Evolutionary conservation across 169 alveolate species (phyloP).

Genomic region (Plasmodium knowlesi): DNA sequence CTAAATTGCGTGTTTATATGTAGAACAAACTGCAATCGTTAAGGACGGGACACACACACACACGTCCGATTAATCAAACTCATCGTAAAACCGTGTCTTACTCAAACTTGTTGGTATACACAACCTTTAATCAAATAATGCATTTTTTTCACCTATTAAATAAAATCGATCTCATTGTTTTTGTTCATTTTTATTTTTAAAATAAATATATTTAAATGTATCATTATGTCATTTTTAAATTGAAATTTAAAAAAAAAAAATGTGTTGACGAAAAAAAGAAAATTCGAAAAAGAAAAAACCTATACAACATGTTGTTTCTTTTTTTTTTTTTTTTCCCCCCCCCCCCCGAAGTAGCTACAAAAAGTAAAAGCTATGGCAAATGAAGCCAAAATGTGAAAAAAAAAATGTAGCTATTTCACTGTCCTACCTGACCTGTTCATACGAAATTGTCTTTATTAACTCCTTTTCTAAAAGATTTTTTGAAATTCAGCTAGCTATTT

Average conservation of each 20-base stretch:
- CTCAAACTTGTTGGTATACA: background rate
- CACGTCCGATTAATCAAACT: background rate
- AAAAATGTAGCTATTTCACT: constrained; percentile 29
- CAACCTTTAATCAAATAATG: background rate
- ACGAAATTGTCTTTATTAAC: constrained; percentile 2
- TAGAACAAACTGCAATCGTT: background rate
- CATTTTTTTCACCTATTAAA: background rate
- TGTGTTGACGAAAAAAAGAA: background rate
- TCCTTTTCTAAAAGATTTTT: background rate
- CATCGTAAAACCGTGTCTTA: constrained; percentile 11
- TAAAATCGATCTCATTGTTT: background rate
- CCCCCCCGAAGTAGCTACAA: constrained; percentile 3
- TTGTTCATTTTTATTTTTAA: background rate
- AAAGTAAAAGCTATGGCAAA: background rate
- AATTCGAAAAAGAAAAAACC: background rate
- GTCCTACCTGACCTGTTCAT: constrained; percentile 40
- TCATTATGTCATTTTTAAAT: background rate
- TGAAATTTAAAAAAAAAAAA: background rate
- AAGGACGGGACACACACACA: background rate
- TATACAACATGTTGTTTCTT: background rate
- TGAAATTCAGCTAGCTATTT: background rate
- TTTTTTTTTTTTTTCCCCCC: constrained; percentile 27
- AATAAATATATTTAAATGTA: background rate
- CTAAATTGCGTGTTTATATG: background rate
- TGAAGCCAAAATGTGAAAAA: constrained; percentile 13